Percentiles rank a stretch among this genome's conserved stretches.
Conservation (phyloP, 1,284 basidiomycete species). For the Malassezia psittaci region DNA sequence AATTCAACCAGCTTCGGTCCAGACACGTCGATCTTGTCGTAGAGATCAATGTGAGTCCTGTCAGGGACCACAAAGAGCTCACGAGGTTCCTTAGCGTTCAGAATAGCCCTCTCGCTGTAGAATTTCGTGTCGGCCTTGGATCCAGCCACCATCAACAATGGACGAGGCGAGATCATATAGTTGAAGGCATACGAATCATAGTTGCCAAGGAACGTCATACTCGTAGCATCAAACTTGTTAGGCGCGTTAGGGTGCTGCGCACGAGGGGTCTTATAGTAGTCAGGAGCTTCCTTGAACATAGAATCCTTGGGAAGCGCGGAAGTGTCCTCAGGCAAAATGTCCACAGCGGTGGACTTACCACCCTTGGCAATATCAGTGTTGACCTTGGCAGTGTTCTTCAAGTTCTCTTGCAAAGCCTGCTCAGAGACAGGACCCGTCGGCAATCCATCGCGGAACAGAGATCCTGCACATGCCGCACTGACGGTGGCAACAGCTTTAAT, state of each 20-base stretch:
- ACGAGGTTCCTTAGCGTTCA: neutral
- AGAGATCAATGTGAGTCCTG: neutral
- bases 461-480: neutral
- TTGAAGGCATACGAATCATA: conserved; percentile 5
- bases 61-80: neutral
- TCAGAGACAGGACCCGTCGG: neutral
- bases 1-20: neutral
- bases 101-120: neutral
- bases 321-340: neutral
- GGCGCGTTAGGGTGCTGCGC: neutral
- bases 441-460: neutral
- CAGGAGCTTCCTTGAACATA: neutral
- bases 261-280: conserved; percentile 3
- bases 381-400: neutral
- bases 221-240: neutral
- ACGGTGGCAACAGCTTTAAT: neutral
- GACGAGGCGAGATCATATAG: neutral
- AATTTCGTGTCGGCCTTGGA: neutral
- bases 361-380: neutral
- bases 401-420: neutral
- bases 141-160: neutral
- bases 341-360: neutral
- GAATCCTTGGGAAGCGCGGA: neutral
- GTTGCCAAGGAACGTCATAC: neutral
- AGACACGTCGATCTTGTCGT: neutral